A percentile compares a stretch with the other conserved stretches of the same genome.
Conservation (phyloP, 2,329 filamentous ascomycete genomes). For the Pseudohalonectria lignicola region DNA sequence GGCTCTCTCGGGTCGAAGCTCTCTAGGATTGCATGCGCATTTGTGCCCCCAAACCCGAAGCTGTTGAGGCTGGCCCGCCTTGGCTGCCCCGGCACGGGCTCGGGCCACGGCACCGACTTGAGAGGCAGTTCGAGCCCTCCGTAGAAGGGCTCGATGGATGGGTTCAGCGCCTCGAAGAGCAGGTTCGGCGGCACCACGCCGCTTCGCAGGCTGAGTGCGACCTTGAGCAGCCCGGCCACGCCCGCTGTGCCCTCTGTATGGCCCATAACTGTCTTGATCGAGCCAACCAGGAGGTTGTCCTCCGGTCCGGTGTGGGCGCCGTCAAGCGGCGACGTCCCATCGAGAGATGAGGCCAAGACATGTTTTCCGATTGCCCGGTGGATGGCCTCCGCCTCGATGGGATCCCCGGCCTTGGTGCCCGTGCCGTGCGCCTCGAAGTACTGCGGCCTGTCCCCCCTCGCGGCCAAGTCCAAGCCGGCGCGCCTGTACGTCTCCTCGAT, state of each 20-base stretch:
- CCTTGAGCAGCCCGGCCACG: constrained; percentile 16
- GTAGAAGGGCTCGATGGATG: constrained; percentile 13
- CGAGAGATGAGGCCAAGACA: too few relatives aligned
- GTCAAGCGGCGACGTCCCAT: neutral
- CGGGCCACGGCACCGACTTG: neutral
- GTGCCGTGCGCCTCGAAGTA: constrained; percentile 46
- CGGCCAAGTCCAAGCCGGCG: constrained; percentile 21
- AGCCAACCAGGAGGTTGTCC: constrained; percentile 21
- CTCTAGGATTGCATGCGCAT: constrained; percentile 15
- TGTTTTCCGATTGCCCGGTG: constrained; percentile 17
- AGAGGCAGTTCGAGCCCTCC: constrained; percentile 11
- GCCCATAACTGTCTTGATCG: constrained; percentile 29
- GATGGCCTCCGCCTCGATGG: constrained; percentile 35
- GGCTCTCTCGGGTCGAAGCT: neutral
- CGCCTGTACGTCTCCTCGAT: constrained; percentile 25
- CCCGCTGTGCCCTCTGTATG: constrained; percentile 37
- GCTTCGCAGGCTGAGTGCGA: too few relatives aligned
- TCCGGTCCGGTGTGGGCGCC: too few relatives aligned
- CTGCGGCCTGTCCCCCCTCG: constrained; percentile 15
- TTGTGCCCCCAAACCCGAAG: constrained; percentile 17
- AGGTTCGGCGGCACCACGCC: constrained; percentile 12
- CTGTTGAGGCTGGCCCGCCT: constrained; percentile 10
- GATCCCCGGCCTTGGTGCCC: constrained; percentile 42
- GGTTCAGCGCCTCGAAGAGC: constrained; percentile 11
- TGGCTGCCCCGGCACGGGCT: neutral